Conservation (phyloP, 192 early-diverging fungal genomes). For the Diversispora eburnea region DNA sequence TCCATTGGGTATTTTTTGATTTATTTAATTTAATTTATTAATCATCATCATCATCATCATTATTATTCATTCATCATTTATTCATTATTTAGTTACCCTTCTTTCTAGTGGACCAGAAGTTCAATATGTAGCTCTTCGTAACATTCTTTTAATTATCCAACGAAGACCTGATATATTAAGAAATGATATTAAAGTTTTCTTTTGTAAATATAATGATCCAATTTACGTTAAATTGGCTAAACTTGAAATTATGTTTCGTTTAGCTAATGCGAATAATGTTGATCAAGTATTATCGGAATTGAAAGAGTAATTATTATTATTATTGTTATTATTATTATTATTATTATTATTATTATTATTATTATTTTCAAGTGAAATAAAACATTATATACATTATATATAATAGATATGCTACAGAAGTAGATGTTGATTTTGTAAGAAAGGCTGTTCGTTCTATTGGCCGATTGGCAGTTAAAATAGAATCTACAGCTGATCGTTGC, state of each 20-base stretch:
- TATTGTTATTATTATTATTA: not conserved
- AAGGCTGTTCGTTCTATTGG: constrained; percentile 96
- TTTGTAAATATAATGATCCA: constrained; percentile 99
- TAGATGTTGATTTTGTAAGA: constrained; percentile 97
- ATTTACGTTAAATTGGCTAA: constrained; percentile 98
- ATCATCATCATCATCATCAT: no score
- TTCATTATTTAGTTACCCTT: constrained; percentile 68
- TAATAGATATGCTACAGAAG: constrained; percentile 82
- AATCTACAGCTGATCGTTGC: constrained; percentile 78
- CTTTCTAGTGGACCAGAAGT: constrained; percentile 88
- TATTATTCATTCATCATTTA: not conserved
- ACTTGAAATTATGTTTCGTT: constrained; percentile 89
- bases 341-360: not conserved
- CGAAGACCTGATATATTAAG: constrained; percentile 82
- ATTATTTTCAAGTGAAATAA: not conserved
- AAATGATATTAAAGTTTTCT: constrained; percentile 96
- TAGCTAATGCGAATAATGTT: constrained; percentile 80
- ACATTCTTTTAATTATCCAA: constrained; percentile 94
- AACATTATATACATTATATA: not conserved
- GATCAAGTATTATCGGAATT: constrained; percentile 88
- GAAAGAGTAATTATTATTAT: constrained; percentile 58
- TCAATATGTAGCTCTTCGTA: constrained; percentile 95
- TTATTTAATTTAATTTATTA: constrained; percentile 18
- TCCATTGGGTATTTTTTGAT: constrained; percentile 63
- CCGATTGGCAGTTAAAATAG: constrained; percentile 95